Conservation (phyloP, 495 filamentous ascomycete genomes). For the Clavariopsis aquatica region DNA sequence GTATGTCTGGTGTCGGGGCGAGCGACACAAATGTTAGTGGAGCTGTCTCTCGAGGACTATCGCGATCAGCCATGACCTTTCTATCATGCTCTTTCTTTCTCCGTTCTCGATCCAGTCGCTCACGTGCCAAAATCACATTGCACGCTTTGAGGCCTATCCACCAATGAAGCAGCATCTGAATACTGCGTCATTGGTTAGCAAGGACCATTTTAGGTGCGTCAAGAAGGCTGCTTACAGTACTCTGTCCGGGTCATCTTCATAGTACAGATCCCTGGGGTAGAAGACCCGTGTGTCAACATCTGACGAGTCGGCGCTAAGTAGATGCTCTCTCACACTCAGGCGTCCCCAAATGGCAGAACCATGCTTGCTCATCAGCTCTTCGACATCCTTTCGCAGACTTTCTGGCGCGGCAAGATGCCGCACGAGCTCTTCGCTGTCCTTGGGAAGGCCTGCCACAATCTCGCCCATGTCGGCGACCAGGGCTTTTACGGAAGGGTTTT, state of each 20-base stretch:
- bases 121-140: slow-evolving; percentile 29
- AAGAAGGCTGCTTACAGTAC: slow-evolving; percentile 9
- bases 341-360: slow-evolving; percentile 27
- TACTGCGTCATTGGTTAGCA: slow-evolving; percentile 6
- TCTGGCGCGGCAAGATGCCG: background rate
- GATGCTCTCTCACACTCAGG: slow-evolving; percentile 10
- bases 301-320: slow-evolving; percentile 9
- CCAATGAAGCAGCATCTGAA: slow-evolving; percentile 26
- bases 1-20: background rate
- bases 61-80: background rate
- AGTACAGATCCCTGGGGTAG: slow-evolving; percentile 31
- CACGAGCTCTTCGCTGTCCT: slow-evolving; percentile 20
- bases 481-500: slow-evolving; percentile 14
- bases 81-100: slow-evolving; percentile 18
- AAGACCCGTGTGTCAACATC: slow-evolving; percentile 2
- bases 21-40: background rate
- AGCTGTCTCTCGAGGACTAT: background rate
- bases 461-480: slow-evolving; percentile 21
- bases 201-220: background rate
- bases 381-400: slow-evolving; percentile 22
- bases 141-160: slow-evolving; percentile 28
- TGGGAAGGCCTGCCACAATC: slow-evolving; percentile 15
- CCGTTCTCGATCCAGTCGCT: slow-evolving; percentile 22
- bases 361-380: slow-evolving; percentile 18
- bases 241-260: slow-evolving; percentile 25